Conservation (phyloP, 148 eudicot genomes). For the Silene conica region DNA sequence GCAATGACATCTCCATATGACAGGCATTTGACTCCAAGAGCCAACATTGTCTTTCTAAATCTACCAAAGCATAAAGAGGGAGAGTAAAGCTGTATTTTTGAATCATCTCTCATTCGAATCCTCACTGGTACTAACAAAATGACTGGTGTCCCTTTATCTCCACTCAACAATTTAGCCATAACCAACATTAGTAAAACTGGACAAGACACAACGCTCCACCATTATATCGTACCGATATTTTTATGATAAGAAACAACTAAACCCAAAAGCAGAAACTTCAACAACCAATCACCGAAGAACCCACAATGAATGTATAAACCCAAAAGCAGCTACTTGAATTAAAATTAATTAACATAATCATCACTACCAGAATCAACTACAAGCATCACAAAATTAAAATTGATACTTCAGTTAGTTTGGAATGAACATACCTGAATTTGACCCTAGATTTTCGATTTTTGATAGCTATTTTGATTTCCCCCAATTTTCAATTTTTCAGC, state of each 20-base stretch:
- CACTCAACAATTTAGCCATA: conserved; percentile 2
- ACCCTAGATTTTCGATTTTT: too few relatives aligned
- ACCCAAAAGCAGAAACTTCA: conserved; percentile 20
- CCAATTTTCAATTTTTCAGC: too few relatives aligned
- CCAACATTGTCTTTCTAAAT: conserved; percentile 1
- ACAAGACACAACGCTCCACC: neutral
- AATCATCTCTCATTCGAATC: neutral
- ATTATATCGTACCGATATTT: neutral
- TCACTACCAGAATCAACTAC: too few relatives aligned
- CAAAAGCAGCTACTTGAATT: too few relatives aligned
- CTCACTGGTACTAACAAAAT: neutral
- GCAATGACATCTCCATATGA: neutral
- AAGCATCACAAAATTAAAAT: too few relatives aligned
- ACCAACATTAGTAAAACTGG: neutral
- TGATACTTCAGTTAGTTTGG: too few relatives aligned
- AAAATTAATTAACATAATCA: too few relatives aligned
- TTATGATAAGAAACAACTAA: neutral
- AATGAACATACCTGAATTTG: too few relatives aligned
- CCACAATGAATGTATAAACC: conserved; percentile 14
- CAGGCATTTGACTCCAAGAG: neutral
- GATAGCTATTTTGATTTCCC: too few relatives aligned
- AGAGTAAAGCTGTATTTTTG: neutral
- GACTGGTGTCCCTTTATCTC: neutral
- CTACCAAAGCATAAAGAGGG: neutral
- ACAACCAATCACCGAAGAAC: conserved; percentile 9